Evolutionary conservation across 495 filamentous ascomycete species (phyloP).

Genomic region (Aspergillus wentii): DNA sequence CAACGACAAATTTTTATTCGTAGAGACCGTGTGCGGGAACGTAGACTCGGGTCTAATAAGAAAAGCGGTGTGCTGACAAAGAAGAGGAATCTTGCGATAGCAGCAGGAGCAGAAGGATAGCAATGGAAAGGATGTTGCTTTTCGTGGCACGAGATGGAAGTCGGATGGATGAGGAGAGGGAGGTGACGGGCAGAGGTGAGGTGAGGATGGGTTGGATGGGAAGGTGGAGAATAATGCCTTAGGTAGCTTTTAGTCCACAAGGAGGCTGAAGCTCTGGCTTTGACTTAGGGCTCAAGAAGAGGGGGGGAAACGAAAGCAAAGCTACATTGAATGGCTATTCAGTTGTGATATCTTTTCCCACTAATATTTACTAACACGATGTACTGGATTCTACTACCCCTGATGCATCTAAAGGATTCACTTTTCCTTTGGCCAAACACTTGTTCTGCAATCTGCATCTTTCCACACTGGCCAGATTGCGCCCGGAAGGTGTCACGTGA

Average conservation of each 20-base stretch:
- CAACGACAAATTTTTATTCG: constrained; percentile 40
- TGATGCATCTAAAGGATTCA: too few species aligned
- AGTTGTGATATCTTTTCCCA: too few species aligned
- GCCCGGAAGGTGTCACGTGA: too few species aligned
- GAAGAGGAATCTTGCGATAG: constrained; percentile 10
- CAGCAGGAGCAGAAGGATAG: constrained; percentile 10
- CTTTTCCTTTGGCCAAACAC: too few species aligned
- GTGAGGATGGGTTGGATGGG: constrained; percentile 13
- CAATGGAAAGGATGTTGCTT: constrained; percentile 21
- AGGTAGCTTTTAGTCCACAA: constrained; percentile 7
- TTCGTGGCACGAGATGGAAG: constrained; percentile 24
- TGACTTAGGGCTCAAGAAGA: too few species aligned
- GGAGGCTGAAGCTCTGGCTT: too few species aligned
- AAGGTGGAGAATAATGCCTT: constrained; percentile 13
- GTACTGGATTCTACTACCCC: too few species aligned
- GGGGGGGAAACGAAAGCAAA: too few species aligned
- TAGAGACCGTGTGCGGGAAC: constrained; percentile 18
- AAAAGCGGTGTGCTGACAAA: constrained; percentile 2
- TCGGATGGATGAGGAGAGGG: constrained; percentile 17
- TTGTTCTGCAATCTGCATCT: too few species aligned
- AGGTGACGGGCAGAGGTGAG: constrained; percentile 17
- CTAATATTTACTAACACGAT: too few species aligned
- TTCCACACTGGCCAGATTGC: too few species aligned
- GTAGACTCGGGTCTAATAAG: constrained; percentile 2
- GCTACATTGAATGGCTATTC: too few species aligned